A percentile compares a stretch with the other conserved stretches of the same genome.
These are phyloP conservation scores for Sporobolus alterniflorus DNA, from an alignment of 202 grass and related monocot genomes.

Conservation along the genomic window DNA sequence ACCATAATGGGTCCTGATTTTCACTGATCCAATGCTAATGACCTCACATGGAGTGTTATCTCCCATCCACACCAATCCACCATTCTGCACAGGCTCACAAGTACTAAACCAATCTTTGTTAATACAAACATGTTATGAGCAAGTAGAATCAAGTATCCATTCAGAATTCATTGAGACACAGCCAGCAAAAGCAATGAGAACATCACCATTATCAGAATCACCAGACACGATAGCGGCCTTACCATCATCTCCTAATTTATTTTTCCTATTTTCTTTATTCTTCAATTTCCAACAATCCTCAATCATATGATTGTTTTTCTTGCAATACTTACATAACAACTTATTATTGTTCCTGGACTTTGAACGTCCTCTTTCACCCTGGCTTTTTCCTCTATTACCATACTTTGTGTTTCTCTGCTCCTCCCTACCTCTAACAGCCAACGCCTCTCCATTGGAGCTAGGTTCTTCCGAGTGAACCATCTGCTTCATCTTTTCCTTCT, in stretches of 20 bases:
- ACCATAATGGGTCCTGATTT: no score
- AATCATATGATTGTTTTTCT: background rate
- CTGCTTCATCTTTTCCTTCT: no score
- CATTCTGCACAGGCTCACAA: background rate
- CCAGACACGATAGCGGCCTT: no score
- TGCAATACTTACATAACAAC: conserved; percentile 15
- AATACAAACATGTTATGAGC: background rate
- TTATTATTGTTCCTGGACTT: background rate
- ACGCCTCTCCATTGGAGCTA: no score
- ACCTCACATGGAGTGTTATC: no score
- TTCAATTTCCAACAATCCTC: background rate
- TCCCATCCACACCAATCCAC: background rate
- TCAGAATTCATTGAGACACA: background rate
- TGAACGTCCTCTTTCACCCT: background rate
- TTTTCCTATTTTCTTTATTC: background rate
- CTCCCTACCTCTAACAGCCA: no score
- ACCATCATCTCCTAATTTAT: background rate
- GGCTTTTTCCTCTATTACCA: no score
- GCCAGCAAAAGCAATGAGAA: background rate
- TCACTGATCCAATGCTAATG: no score
- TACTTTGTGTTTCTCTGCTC: background rate
- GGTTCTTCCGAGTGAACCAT: background rate
- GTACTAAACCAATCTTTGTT: background rate
- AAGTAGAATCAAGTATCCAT: background rate
- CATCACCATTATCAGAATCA: background rate